phyloP scores from a whole-genome alignment of 2,329 filamentous ascomycete genomes.

The Tolypocladium ophioglossoides region DNA sequence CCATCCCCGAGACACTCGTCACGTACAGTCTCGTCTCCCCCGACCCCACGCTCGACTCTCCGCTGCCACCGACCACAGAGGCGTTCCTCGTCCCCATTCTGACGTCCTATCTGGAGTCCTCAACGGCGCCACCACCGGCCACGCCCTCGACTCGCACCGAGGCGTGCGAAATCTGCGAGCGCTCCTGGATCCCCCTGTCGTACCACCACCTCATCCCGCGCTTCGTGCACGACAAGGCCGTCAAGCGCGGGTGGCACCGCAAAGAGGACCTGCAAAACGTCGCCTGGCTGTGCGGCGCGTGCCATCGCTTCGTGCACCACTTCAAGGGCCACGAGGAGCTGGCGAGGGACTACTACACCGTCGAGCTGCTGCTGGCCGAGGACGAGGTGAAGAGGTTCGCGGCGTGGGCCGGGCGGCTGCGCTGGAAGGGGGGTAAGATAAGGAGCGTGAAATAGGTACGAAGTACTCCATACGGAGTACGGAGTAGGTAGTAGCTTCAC shows the following conservation, averaged over 20 bases:
- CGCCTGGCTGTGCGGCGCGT: conserved; percentile 77
- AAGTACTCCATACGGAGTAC: too few relatives aligned
- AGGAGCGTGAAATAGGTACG: too few relatives aligned
- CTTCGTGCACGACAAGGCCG: conserved; percentile 61
- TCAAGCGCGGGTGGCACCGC: conserved; percentile 71
- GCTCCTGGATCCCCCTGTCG: conserved; percentile 64
- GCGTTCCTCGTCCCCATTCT: conserved; percentile 55
- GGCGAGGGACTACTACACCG: conserved; percentile 60
- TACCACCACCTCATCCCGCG: conserved; percentile 85
- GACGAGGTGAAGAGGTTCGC: conserved; percentile 65
- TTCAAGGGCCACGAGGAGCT: conserved; percentile 69
- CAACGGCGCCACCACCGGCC: conserved; percentile 52
- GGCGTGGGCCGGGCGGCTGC: conserved; percentile 59
- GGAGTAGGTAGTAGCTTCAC: too few relatives aligned
- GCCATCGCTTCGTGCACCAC: conserved; percentile 72
- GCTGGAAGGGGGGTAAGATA: conserved; percentile 52
- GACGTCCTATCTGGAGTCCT: conserved; percentile 46
- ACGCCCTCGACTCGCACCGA: conserved; percentile 44
- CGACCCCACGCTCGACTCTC: conserved; percentile 18
- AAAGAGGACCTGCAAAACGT: conserved; percentile 68
- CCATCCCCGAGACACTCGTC: conserved; percentile 54
- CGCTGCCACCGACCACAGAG: conserved; percentile 27
- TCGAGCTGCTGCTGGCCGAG: conserved; percentile 58
- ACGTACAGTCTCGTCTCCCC: conserved; percentile 54
- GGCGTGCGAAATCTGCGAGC: conserved; percentile 66